Evolutionary conservation across 1,284 basidiomycete genomes (phyloP), one percentile per base, ranked within the genome.

Genomic region (Malassezia furfur): DNA sequence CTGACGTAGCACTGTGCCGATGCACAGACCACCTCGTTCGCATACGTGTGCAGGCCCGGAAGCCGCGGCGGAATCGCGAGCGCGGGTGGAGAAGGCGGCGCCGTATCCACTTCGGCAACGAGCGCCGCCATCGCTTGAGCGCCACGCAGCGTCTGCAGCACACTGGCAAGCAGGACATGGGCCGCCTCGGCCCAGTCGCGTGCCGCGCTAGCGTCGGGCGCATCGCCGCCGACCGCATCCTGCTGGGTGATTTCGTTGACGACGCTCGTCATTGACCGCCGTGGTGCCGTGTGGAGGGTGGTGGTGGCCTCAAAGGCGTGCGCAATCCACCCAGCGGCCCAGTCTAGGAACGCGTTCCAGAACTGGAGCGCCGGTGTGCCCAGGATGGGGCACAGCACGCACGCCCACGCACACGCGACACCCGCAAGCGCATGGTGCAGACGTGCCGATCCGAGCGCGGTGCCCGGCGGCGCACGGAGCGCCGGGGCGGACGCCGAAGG

Each of bases 291-390:
- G 12, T 38, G 38, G 8, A 57, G 39, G 14, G 54, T 32, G n/a
- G 37, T 12, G 19, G 31, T 48, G 8, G 46, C 55, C 11, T 15
- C 25, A 10, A 52, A 41, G 1, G 55, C 55, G 8, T 57, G 9
- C n/a, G 46, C 22, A 17, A 52, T 28, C 50, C 50, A 57, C 22
- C 25, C 46, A 14, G 25, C 34, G 25, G 34, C 21, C 55, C 55
- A 57, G 34, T 57, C 55, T 45, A 57, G 49, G 28, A 17, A 44
- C 12, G 55, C 55, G 35, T 52, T 43, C 55, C 55, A 57, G 36
- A 48, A 57, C 2, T 49, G 50, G 25, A 57, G 39, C 5, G 21
- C 30, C 15, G 48, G n/a, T 5, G 40, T n/a, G 30, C 50, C 55
- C 10, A 57, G 17, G 3, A 38, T 32, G 7, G 10, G 14, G 12